A percentile compares a stretch with the other conserved stretches of the same genome.
phyloP scores from a whole-genome alignment of 148 eudicot species.

The Mesembryanthemum crystallinum region DNA sequence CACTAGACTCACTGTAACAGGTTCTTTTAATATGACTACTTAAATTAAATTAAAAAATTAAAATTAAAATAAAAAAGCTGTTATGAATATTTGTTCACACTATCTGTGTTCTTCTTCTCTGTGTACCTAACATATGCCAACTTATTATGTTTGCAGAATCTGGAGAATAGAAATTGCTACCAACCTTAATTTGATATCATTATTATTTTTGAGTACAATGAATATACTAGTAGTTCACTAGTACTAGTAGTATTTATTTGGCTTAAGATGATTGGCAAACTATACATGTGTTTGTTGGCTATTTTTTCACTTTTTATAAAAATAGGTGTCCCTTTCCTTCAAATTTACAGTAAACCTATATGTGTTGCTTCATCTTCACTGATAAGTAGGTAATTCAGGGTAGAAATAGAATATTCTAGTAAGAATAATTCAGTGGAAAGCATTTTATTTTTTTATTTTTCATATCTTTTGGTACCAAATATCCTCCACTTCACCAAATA shows the following conservation, averaged over 20 bases:
- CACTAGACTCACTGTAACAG: not conserved
- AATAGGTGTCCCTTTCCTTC: not conserved
- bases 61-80: too few species aligned
- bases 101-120: not conserved
- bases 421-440: not conserved
- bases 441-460: too few species aligned
- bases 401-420: not conserved
- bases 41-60: not conserved
- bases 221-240: too few species aligned
- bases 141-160: not conserved
- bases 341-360: not conserved
- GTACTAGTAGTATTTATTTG: conserved; percentile 5
- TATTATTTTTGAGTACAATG: too few species aligned
- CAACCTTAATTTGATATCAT: too few species aligned
- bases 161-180: not conserved
- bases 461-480: too few species aligned
- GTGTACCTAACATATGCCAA: conserved; percentile 20
- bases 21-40: too few species aligned
- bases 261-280: conserved; percentile 5
- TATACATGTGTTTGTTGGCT: conserved; percentile 19
- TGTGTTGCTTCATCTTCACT: conserved; percentile 20
- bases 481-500: too few species aligned
- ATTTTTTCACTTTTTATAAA: not conserved
- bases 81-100: too few species aligned
- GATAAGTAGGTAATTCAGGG: not conserved